Evolutionary conservation across 352 stramenopile genomes (phyloP).

Genomic region (Globisporangium uncinulatum): DNA sequence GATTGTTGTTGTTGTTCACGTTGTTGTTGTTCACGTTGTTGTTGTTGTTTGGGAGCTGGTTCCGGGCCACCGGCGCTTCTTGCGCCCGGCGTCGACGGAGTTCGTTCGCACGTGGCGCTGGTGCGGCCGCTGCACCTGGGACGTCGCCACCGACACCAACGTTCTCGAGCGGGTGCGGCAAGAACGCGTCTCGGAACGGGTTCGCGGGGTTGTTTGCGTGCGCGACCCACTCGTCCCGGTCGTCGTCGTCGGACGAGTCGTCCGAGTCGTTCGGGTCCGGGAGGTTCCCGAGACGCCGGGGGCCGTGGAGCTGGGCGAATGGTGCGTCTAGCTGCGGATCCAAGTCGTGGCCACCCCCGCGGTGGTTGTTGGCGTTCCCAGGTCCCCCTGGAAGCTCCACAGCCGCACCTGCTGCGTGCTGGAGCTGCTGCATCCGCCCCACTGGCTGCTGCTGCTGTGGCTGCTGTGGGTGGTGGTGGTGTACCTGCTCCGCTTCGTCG

Average conservation of each 20-base stretch:
- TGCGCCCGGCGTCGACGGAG: conserved; percentile 31
- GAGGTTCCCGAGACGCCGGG: conserved; percentile 30
- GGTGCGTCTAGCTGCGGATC: conserved; percentile 24
- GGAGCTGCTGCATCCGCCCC: not conserved
- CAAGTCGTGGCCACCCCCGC: conserved; percentile 10
- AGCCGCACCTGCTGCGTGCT: not conserved
- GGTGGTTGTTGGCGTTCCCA: conserved; percentile 5
- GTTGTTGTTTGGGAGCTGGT: not conserved
- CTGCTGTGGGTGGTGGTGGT: conserved; percentile 11
- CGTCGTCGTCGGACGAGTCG: conserved; percentile 54
- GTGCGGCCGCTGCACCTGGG: conserved; percentile 12
- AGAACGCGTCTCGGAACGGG: conserved; percentile 37
- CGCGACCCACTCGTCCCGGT: conserved; percentile 13
- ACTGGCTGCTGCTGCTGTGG: conserved; percentile 13
- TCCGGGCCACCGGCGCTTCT: not conserved
- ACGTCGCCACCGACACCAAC: conserved; percentile 16
- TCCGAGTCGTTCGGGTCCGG: conserved; percentile 32
- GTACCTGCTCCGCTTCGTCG: conserved; percentile 17
- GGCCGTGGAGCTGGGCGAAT: conserved; percentile 28
- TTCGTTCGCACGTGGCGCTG: conserved; percentile 13
- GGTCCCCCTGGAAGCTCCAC: too few relatives aligned
- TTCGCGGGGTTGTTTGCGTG: conserved; percentile 8
- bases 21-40: conserved; percentile 3
- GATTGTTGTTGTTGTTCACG: too few relatives aligned
- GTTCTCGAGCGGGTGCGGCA: conserved; percentile 25